Evolutionary conservation across 495 filamentous ascomycete genomes (phyloP).

Genomic region (Hypoxylon lienhwacheense): DNA sequence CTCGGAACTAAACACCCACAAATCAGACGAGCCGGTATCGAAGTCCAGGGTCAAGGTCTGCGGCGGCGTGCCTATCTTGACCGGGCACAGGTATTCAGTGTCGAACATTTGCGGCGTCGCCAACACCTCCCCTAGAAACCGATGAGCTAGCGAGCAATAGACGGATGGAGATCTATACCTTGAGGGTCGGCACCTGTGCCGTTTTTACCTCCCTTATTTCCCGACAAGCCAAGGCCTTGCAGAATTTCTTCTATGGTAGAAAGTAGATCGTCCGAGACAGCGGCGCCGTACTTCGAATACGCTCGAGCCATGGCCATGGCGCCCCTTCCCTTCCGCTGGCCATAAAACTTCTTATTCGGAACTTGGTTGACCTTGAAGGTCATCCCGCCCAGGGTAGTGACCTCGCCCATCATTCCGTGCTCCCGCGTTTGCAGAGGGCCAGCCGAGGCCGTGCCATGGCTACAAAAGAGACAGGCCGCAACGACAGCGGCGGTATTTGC

Average conservation of each 20-base stretch:
- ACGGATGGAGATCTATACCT: conserved; percentile 15
- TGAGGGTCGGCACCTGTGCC: conserved; percentile 17
- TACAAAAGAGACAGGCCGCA: conserved; percentile 25
- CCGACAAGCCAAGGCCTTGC: conserved; percentile 38
- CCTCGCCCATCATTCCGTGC: conserved; percentile 23
- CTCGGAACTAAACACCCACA: conserved; percentile 64
- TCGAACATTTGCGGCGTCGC: conserved; percentile 59
- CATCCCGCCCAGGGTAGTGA: conserved; percentile 43
- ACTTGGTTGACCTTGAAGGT: conserved; percentile 48
- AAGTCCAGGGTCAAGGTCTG: conserved; percentile 72
- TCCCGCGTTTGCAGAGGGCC: conserved; percentile 31
- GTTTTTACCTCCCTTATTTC: conserved; percentile 24
- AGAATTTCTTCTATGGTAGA: conserved; percentile 36
- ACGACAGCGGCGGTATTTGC: conserved; percentile 23
- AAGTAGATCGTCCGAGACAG: conserved; percentile 40
- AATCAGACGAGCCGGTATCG: conserved; percentile 75
- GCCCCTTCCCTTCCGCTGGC: conserved; percentile 39
- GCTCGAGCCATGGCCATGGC: conserved; percentile 46
- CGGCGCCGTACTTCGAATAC: conserved; percentile 46
- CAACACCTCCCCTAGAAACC: conserved; percentile 43
- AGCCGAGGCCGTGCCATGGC: conserved; percentile 16
- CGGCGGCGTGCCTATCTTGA: conserved; percentile 70
- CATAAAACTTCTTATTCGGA: conserved; percentile 43
- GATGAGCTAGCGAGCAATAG: conserved; percentile 1
- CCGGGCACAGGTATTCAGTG: conserved; percentile 64